A percentile compares a stretch with the other conserved stretches of the same genome.
Evolutionary conservation across 148 eudicot genomes (phyloP).

Genomic region (Agrostemma githago): DNA sequence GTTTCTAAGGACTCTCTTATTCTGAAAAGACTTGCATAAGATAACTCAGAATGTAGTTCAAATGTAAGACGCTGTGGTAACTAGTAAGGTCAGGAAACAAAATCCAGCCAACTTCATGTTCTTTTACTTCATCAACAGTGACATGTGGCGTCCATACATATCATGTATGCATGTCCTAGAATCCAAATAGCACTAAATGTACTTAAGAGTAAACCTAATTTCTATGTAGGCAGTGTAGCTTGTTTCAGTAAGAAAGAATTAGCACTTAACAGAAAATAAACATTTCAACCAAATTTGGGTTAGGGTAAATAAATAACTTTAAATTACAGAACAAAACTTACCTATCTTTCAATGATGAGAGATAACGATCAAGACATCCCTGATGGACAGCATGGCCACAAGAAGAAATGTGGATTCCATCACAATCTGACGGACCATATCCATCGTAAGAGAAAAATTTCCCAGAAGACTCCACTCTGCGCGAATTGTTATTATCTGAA

Average conservation of each 20-base stretch:
- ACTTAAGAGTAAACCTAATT: not conserved
- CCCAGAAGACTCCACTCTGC: conserved; percentile 31
- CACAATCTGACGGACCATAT: conserved; percentile 66
- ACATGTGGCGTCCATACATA: not conserved
- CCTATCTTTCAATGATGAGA: conserved; percentile 87
- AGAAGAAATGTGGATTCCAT: conserved; percentile 86
- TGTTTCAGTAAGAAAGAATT: not conserved
- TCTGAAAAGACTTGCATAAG: not conserved
- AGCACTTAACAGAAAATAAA: not conserved
- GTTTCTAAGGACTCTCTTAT: not conserved
- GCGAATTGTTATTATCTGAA: conserved; percentile 35
- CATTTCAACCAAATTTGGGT: not conserved
- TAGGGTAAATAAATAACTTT: not conserved
- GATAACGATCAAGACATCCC: conserved; percentile 88
- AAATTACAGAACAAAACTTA: conserved; percentile 12
- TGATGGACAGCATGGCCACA: conserved; percentile 99
- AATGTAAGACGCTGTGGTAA: not conserved
- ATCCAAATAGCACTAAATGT: not conserved
- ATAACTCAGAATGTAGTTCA: not conserved
- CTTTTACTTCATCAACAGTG: not conserved
- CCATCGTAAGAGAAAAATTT: conserved; percentile 41
- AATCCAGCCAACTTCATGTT: not conserved
- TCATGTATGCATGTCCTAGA: not conserved
- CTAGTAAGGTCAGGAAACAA: not conserved
- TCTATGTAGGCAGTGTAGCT: not conserved